Percentiles rank a stretch among this genome's conserved stretches.
Evolutionary conservation across 345 rosid species (phyloP).

Genomic region (Physaria fendleri): DNA sequence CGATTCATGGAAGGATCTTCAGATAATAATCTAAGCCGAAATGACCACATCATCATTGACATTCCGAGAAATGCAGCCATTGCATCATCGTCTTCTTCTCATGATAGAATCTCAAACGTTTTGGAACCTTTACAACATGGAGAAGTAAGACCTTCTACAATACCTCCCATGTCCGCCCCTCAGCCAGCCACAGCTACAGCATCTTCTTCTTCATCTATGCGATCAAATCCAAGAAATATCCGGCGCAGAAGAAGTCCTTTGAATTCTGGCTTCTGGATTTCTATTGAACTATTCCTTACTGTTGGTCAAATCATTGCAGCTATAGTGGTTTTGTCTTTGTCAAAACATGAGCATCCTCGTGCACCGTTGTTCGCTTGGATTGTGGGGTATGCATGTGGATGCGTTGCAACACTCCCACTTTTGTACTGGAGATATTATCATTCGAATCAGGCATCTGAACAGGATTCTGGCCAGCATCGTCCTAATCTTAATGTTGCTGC

Average conservation of each 20-base stretch:
- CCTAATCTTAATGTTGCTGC: constrained; percentile 66
- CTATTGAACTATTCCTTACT: constrained; percentile 72
- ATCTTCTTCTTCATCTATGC: constrained; percentile 36
- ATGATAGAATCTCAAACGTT: constrained; percentile 49
- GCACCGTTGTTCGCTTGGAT: constrained; percentile 83
- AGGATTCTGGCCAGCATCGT: constrained; percentile 60
- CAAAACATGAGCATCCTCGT: constrained; percentile 71
- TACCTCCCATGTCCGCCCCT: constrained; percentile 31
- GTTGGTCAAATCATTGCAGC: constrained; percentile 87
- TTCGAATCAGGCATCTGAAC: constrained; percentile 59
- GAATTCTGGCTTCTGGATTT: constrained; percentile 93
- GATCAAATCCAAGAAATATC: constrained; percentile 44
- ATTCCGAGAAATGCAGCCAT: constrained; percentile 31
- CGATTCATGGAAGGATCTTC: constrained; percentile 70
- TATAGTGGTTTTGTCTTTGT: constrained; percentile 60
- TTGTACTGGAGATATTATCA: constrained; percentile 83
- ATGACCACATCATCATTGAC: constrained; percentile 65
- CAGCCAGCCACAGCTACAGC: constrained; percentile 37
- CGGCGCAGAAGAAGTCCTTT: constrained; percentile 87
- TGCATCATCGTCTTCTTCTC: constrained; percentile 45
- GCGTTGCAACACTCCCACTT: constrained; percentile 81
- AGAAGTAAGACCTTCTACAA: constrained; percentile 47
- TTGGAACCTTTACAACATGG: constrained; percentile 46
- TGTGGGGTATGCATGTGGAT: constrained; percentile 87
- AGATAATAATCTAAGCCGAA: constrained; percentile 31